Conservation (phyloP, 1,139 yeast genomes). For the Yamadazyma dushanensis region DNA sequence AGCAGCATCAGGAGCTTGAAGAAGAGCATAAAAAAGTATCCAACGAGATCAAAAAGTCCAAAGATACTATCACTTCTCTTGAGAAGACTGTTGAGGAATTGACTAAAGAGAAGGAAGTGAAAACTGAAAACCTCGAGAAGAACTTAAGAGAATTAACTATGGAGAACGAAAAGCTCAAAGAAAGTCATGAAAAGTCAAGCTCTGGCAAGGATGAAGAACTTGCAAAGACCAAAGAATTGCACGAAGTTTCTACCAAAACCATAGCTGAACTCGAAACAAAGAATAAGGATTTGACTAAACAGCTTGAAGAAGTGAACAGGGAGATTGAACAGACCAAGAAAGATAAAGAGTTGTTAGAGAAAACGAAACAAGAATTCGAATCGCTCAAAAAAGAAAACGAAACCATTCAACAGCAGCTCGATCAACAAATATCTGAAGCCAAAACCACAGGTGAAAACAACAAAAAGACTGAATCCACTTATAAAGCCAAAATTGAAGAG, state of each 20-base stretch:
- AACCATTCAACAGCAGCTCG: constrained; percentile 4
- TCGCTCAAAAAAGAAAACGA: not conserved
- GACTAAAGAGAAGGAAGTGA: constrained; percentile 4
- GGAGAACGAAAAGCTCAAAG: not conserved
- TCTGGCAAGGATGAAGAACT: constrained; percentile 3
- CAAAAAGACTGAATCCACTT: not conserved
- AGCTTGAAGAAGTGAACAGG: constrained; percentile 4
- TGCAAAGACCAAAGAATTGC: not conserved
- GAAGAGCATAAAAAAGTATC: not conserved
- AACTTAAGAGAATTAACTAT: not conserved
- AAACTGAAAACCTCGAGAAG: not conserved
- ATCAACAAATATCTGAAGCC: not conserved
- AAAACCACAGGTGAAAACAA: not conserved
- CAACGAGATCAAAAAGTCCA: not conserved
- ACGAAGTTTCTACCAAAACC: not conserved
- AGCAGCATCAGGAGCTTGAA: not conserved
- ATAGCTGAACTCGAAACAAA: not conserved
- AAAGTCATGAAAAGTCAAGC: not conserved
- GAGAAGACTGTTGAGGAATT: constrained; percentile 4
- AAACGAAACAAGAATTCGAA: not conserved
- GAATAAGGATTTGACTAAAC: not conserved
- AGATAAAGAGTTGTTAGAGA: not conserved
- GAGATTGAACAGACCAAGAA: constrained; percentile 1
- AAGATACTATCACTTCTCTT: not conserved
- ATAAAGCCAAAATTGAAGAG: not conserved